Conservation (phyloP, 768 basidiomycete species). For the Lanmaoa rubissima region DNA sequence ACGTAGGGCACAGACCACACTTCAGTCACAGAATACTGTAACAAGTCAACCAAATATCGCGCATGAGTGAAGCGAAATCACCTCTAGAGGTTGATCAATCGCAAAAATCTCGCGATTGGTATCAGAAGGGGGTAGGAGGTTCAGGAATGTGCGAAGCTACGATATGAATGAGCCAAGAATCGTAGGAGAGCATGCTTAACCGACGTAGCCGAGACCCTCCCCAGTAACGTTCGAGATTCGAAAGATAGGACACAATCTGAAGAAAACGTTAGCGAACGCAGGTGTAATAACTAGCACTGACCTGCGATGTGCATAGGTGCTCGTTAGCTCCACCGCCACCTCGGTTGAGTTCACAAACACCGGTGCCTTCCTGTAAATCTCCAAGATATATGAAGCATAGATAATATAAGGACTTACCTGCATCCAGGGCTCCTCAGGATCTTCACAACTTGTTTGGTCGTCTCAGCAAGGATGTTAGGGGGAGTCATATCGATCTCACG, state of each 20-base stretch:
- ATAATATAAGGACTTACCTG: slow-evolving; percentile 46
- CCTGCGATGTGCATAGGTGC: slow-evolving; percentile 73
- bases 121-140: slow-evolving; percentile 86
- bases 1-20: slow-evolving; percentile 88
- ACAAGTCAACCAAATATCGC: slow-evolving; percentile 10
- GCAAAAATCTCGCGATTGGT: slow-evolving; percentile 79
- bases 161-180: slow-evolving; percentile 11
- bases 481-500: slow-evolving; percentile 93
- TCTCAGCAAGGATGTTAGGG: slow-evolving; percentile 85
- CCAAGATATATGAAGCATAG: neutral
- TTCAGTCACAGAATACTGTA: slow-evolving; percentile 79
- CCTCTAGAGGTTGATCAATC: slow-evolving; percentile 77
- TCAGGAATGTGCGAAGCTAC: slow-evolving; percentile 85
- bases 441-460: slow-evolving; percentile 88
- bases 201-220: slow-evolving; percentile 77
- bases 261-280: slow-evolving; percentile 4
- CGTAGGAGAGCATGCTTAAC: slow-evolving; percentile 13
- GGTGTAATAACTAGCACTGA: slow-evolving; percentile 28
- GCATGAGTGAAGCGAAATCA: slow-evolving; percentile 25
- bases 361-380: slow-evolving; percentile 61
- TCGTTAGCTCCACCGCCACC: slow-evolving; percentile 74
- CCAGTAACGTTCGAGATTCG: slow-evolving; percentile 94
- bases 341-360: slow-evolving; percentile 84
- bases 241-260: slow-evolving; percentile 86
- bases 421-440: slow-evolving; percentile 92